Percentiles rank a stretch among this genome's conserved stretches.
Conservation (phyloP, 768 basidiomycete genomes). For the Phylloporus sp. region DNA sequence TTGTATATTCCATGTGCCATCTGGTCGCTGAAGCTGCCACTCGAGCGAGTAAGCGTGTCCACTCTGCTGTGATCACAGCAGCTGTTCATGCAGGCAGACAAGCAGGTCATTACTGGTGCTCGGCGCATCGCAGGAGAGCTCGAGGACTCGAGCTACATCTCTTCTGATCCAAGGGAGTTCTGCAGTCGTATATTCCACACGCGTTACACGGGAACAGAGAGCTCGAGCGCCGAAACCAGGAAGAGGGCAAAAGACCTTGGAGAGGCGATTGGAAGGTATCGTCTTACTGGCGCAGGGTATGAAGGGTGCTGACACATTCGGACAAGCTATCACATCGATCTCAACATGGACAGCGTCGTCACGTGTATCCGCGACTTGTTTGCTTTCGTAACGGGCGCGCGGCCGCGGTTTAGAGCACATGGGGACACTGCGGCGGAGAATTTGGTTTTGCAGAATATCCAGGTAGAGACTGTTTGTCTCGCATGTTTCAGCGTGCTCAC, state of each 20-base stretch:
- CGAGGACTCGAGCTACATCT: conserved; percentile 75
- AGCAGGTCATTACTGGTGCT: conserved; percentile 87
- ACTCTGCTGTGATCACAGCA: background rate
- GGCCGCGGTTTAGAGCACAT: conserved; percentile 75
- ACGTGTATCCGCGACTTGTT: conserved; percentile 82
- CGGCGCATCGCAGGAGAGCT: conserved; percentile 83
- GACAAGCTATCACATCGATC: conserved; percentile 84
- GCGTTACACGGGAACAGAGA: conserved; percentile 98
- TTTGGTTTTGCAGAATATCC: conserved; percentile 95
- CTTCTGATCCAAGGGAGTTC: conserved; percentile 85
- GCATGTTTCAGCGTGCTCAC: background rate
- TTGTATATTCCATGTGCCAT: conserved; percentile 95
- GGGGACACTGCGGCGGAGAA: conserved; percentile 89
- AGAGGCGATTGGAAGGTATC: conserved; percentile 83
- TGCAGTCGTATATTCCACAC: conserved; percentile 88
- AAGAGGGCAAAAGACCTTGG: conserved; percentile 82
- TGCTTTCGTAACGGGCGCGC: conserved; percentile 67
- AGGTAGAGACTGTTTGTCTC: conserved; percentile 39
- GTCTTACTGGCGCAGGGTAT: background rate
- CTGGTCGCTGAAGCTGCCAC: conserved; percentile 77
- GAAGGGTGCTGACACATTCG: background rate
- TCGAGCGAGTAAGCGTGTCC: conserved; percentile 52
- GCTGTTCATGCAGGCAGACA: conserved; percentile 41
- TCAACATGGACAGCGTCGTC: conserved; percentile 95
- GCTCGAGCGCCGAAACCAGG: conserved; percentile 85